Evolutionary conservation across 192 early-diverging fungal genomes (phyloP), one percentile per base, ranked within the genome.

Genomic region (Rhizophagus sp.): DNA sequence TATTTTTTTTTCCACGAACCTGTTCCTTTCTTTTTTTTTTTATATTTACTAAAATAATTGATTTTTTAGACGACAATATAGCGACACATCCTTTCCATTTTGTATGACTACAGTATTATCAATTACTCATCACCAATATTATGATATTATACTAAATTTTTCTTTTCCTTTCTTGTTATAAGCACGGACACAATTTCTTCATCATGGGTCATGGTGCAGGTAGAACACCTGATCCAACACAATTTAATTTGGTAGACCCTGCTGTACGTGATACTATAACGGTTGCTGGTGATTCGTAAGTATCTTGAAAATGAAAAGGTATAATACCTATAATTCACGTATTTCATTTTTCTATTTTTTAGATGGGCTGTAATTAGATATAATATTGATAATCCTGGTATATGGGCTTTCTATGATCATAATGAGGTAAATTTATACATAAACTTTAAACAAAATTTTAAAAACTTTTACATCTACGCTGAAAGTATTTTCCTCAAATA

Each of bases 241-340:
- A 83, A 36, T 82, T 87, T 57, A 82, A 85, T 52, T 78, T 84
- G 24, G 70, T 87, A 25, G 91, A 90, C 69, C 95, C 95, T 4
- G 75, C 90, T 15, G 87, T 90, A 22, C 90, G 96, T 79, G 96
- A 97, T 81, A 93, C 92, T 6, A 88, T 96, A 24, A 82, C 87
- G 8, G 87, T 96, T 6, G 92, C 92, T 13, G 86, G 86, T 73
- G 85, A 89, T 82, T 87, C 92, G 72, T 93, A 90, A 75, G 88
- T 89, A 41, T 13, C 25, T 11, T 66, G 11, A 47, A 44, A 47
- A 47, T 47, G 44, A 41, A 41, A 41, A 5, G 5, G 30, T 30
- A 30, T 30, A 30, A 30, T 30, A 30, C 30, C 1, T 41, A 41
- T 8, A 41, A 41, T 41, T 8, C 39, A 4, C 7, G 0, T 41